A percentile compares a stretch with the other conserved stretches of the same genome.
Evolutionary conservation across 108 stramenopile species (phyloP).

Genomic region (Ochromonas danica): DNA sequence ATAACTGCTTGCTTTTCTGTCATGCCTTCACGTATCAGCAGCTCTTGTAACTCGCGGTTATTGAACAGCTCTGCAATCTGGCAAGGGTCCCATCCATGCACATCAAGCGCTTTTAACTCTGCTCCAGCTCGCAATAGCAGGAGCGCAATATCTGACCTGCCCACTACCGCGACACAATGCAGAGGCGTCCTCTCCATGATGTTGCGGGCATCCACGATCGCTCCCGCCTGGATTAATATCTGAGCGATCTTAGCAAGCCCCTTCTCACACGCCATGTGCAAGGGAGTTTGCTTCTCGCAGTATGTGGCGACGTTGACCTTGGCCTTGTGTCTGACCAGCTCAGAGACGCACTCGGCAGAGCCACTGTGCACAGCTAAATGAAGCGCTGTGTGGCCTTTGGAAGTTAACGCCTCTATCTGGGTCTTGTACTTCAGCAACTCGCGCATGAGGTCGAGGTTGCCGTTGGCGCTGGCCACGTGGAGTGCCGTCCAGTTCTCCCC

Average conservation of each 20-base stretch:
- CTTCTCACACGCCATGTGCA: slow-evolving; percentile 24
- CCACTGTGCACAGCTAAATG: slow-evolving; percentile 1
- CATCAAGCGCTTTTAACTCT: neutral
- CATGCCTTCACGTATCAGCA: slow-evolving; percentile 1
- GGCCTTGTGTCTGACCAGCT: neutral
- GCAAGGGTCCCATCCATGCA: neutral
- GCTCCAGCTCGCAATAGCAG: neutral
- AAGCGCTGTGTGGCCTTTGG: neutral
- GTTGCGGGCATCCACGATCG: neutral
- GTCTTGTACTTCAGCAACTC: neutral
- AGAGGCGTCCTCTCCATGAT: slow-evolving; percentile 1
- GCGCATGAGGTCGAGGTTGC: neutral
- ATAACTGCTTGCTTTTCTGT: slow-evolving; percentile 22
- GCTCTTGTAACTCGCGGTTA: slow-evolving; percentile 11
- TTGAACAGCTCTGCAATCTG: slow-evolving; percentile 12
- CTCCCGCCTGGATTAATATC: neutral
- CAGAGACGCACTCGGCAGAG: neutral
- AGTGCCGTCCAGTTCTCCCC: neutral
- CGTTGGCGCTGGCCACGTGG: neutral
- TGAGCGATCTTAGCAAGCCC: neutral
- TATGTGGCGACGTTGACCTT: neutral
- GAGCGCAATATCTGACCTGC: neutral
- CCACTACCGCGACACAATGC: slow-evolving; percentile 5
- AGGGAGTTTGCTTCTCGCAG: neutral
- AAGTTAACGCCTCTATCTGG: neutral